Evolutionary conservation across 805 yeast genomes (phyloP).

Genomic region (Cyberlindnera xishuangbannaensis): DNA sequence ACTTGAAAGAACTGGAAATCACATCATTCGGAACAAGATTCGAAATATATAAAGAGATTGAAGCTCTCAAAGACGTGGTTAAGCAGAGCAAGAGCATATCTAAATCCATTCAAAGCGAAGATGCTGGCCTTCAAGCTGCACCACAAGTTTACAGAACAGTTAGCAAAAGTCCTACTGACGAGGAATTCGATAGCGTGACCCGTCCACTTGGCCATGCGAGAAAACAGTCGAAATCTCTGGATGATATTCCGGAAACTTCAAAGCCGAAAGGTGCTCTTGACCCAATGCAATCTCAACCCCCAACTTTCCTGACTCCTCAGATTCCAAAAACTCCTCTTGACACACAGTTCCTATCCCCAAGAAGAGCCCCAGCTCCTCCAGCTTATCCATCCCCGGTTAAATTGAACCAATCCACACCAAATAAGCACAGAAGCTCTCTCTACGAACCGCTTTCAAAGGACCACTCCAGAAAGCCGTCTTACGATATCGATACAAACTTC

Average conservation of each 20-base stretch:
- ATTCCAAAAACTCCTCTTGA: constrained; percentile 13
- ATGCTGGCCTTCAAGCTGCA: constrained; percentile 14
- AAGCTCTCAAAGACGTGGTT: constrained; percentile 40
- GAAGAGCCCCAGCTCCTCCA: constrained; percentile 72
- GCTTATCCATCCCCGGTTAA: constrained; percentile 38
- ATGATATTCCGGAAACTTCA: constrained; percentile 30
- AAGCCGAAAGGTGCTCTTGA: too few relatives aligned
- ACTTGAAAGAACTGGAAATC: constrained; percentile 87
- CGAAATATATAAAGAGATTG: constrained; percentile 86
- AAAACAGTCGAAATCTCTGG: constrained; percentile 47
- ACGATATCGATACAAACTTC: constrained; percentile 19
- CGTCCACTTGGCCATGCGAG: constrained; percentile 36
- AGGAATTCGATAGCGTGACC: constrained; percentile 16
- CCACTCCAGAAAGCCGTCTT: constrained; percentile 28
- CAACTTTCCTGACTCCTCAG: constrained; percentile 16
- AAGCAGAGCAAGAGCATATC: constrained; percentile 2
- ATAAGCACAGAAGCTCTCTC: constrained; percentile 22
- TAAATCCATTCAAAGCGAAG: constrained; percentile 2
- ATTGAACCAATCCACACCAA: constrained; percentile 20
- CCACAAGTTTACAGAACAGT: constrained; percentile 12
- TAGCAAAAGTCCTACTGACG: constrained; percentile 8
- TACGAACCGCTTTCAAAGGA: constrained; percentile 15
- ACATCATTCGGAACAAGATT: constrained; percentile 92
- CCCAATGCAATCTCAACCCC: constrained; percentile 11
- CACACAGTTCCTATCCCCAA: constrained; percentile 52